Conservation (phyloP, 2,329 filamentous ascomycete species). For the Ascosphaera pollenicola region DNA sequence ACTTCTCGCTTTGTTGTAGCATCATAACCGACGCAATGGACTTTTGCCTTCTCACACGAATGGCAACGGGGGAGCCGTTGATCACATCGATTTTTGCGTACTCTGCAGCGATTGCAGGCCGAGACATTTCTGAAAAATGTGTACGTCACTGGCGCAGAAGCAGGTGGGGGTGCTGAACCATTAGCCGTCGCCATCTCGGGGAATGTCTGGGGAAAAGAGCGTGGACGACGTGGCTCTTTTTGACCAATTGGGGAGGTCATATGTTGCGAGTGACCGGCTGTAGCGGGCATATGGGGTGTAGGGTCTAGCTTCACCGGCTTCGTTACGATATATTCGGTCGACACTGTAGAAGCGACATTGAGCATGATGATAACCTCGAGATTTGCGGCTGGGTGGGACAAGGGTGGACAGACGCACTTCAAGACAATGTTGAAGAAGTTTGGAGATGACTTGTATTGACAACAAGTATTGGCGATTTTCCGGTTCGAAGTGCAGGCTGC, state of each 20-base stretch:
- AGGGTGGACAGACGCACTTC: not conserved
- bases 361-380: not conserved
- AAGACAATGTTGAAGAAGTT: not conserved
- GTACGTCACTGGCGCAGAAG: constrained; percentile 11
- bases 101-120: constrained; percentile 77
- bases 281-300: not conserved
- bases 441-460: not conserved
- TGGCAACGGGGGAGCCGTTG: constrained; percentile 79
- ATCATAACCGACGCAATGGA: constrained; percentile 86
- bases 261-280: not conserved
- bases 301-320: not conserved
- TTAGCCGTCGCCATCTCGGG: not conserved
- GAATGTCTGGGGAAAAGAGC: not conserved
- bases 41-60: constrained; percentile 78
- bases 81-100: constrained; percentile 89
- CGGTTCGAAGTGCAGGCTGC: too few relatives aligned
- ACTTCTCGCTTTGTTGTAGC: constrained; percentile 94
- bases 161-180: constrained; percentile 2
- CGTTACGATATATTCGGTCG: not conserved
- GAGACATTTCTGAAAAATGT: constrained; percentile 62
- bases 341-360: not conserved
- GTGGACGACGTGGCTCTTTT: not conserved
- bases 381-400: not conserved
- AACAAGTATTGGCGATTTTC: too few relatives aligned
- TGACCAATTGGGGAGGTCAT: not conserved